Base-by-base conservation (phyloP, 1,284 basidiomycete species). In the Hortiboletus rubellus region DNA sequence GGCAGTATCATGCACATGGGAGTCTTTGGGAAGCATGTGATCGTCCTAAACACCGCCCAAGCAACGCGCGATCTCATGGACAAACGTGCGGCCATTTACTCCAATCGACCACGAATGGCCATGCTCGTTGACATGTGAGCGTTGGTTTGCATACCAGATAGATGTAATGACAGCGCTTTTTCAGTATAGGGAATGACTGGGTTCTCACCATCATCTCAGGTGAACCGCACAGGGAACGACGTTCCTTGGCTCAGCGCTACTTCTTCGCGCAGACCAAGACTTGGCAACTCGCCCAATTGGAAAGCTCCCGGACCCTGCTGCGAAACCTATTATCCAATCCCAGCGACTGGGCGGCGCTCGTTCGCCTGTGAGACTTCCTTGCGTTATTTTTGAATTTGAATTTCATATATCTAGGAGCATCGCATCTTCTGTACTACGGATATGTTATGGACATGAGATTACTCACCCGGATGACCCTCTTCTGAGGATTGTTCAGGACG, bases 1-100 rank as follows among this genome's bases (percentile, higher is more conserved):
- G 51, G 59, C 5, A 42, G 37, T 14, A 53, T 62, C 37, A 50
- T 50, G 53, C 38, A 62, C 31, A 15, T 54, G 18, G 22, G 50
- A 31, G 30, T 48, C 7, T 50, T 57, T 36, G 54, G 54, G 1
- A 30, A 8, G 2, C 57, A 50, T 18, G 27, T 52, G 27, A 47
- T 62, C 31, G 27, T 62, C 34, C 36, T 62, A 2, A 62, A 62
- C 52, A 52, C 54, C 7, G 54, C 44, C 5, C 52, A 60, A 12
- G 52, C 57, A 2, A 40, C 52, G 0, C 22, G 34, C 10, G 60
- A 62, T 54, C 57, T 62, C 33, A 56, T 62, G 57, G 60, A 57
- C 43, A 62, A 63, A 18, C 52, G 60, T 30, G 57, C 57, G 3
- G 41, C 57, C 24, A 60, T 60, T 8, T 62, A 63, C 33, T 62